Evolutionary conservation across 441 rosid genomes (phyloP).

Genomic region (Populus hybrid): DNA sequence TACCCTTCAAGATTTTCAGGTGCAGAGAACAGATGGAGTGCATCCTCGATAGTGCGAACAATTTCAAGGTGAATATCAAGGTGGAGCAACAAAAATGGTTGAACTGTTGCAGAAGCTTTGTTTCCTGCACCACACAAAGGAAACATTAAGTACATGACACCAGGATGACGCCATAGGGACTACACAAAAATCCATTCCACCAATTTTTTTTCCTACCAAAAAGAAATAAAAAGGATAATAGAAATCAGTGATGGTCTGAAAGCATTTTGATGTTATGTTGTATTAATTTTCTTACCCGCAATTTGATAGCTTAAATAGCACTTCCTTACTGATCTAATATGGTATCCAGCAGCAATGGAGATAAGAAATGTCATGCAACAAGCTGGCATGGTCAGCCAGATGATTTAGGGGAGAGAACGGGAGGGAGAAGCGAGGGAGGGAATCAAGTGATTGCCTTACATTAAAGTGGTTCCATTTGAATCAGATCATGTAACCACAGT

Average conservation of each 20-base stretch:
- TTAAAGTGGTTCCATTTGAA: background rate
- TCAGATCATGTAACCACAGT: background rate
- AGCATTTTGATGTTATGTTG: background rate
- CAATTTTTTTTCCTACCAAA: background rate
- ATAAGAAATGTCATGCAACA: background rate
- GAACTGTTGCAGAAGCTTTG: constrained; percentile 80
- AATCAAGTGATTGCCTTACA: background rate
- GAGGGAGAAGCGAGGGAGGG: background rate
- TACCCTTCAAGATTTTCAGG: constrained; percentile 92
- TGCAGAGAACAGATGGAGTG: constrained; percentile 71
- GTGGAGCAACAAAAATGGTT: constrained; percentile 83
- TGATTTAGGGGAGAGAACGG: background rate
- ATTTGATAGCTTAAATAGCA: background rate
- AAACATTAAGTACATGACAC: background rate
- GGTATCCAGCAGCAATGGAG: background rate
- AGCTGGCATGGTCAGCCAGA: background rate
- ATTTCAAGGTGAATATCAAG: constrained; percentile 79
- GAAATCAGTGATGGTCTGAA: background rate
- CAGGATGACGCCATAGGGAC: background rate
- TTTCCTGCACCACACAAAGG: constrained; percentile 45
- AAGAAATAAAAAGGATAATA: background rate
- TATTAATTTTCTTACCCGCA: background rate
- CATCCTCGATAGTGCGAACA: constrained; percentile 73
- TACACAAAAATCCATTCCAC: background rate
- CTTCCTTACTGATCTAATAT: background rate